Base-by-base conservation (phyloP, 768 basidiomycete species). In the Rhodotorula diobovata region DNA sequence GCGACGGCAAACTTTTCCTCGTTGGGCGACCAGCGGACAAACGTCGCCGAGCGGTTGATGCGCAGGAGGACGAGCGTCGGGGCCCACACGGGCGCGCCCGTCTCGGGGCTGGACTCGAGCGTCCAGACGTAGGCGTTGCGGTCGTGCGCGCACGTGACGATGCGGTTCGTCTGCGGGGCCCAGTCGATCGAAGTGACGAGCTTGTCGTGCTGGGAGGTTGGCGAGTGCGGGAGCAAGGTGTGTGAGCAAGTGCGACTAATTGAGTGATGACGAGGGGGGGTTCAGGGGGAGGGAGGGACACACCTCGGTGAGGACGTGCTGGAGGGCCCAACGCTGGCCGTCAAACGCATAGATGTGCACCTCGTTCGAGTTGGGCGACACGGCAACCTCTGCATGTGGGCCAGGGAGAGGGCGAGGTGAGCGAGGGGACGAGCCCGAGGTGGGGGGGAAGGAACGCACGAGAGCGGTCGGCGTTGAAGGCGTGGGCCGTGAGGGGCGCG, bases 1-100 rank as follows among this genome's bases (percentile, higher is more conserved):
- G 93, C 94, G 25, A 99, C 96, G 12, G 96, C 96, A 79, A 99
- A 99, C 81, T 99, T 99, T 81, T 97, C 91, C 80, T 98, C 96
- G 75, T 89, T 88, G 3, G 96, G 96, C 80, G 91, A 93, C 96
- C 96, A 99, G 76, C 89, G 85, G 61, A 97, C 96, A 78, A 86
- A 87, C 2, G 96, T 99, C 2, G 96, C 96, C 1, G 96, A 93
- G 54, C 96, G 85, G 81, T 97, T 98, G 84, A 99, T 89, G 67
- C 94, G 86, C 64, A 99, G 85, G 68, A 98, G 80, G 32, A 98
- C 96, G n/a, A 99, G 85, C 4, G 93, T 95, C 7, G 96, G 96
- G 81, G 94, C 93, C 96, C 96, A 99, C 65, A 86, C 78, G 62
- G 84, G 79, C 56, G 83, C 85, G 12, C 91, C 91, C 0, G 90